phyloP scores from a whole-genome alignment of 345 rosid species.

The Eutrema yunnanense region DNA sequence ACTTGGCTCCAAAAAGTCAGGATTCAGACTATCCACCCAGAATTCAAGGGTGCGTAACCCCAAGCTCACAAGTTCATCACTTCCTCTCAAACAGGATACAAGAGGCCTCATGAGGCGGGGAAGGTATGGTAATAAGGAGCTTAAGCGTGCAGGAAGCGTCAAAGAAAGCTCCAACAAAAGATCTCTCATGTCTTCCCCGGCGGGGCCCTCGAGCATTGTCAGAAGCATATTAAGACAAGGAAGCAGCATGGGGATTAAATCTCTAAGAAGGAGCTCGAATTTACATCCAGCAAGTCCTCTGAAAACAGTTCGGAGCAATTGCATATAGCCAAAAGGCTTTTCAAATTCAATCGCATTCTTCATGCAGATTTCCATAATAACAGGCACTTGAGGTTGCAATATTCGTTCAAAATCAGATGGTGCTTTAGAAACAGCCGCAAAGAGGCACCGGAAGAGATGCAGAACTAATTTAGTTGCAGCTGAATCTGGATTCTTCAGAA shows the following conservation, averaged over 20 bases:
- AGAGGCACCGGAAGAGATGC: conserved; percentile 84
- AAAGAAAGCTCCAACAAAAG: conserved; percentile 87
- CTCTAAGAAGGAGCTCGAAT: conserved; percentile 82
- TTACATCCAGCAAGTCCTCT: conserved; percentile 92
- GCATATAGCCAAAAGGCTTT: conserved; percentile 87
- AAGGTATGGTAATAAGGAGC: conserved; percentile 88
- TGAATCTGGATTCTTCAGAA: conserved; percentile 79
- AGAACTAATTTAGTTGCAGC: conserved; percentile 77
- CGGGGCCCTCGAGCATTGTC: conserved; percentile 95
- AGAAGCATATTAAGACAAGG: conserved; percentile 88
- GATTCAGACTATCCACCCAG: conserved; percentile 98
- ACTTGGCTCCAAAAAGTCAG: conserved; percentile 94
- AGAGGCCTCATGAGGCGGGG: conserved; percentile 94
- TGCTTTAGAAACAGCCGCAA: conserved; percentile 83
- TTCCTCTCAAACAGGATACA: conserved; percentile 81
- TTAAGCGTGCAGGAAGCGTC: conserved; percentile 92
- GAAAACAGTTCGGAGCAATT: conserved; percentile 88
- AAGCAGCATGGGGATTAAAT: conserved; percentile 73
- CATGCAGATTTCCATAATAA: conserved; percentile 91
- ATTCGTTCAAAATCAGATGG: conserved; percentile 94
- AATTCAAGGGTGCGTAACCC: conserved; percentile 95
- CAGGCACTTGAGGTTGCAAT: conserved; percentile 91
- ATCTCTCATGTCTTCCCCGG: conserved; percentile 86
- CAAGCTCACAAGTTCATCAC: conserved; percentile 80
- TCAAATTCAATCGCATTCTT: conserved; percentile 93